Evolutionary conservation across 1,284 basidiomycete species (phyloP), one percentile per base, ranked within the genome.

Genomic region (Fomitiporia mediterranea): DNA sequence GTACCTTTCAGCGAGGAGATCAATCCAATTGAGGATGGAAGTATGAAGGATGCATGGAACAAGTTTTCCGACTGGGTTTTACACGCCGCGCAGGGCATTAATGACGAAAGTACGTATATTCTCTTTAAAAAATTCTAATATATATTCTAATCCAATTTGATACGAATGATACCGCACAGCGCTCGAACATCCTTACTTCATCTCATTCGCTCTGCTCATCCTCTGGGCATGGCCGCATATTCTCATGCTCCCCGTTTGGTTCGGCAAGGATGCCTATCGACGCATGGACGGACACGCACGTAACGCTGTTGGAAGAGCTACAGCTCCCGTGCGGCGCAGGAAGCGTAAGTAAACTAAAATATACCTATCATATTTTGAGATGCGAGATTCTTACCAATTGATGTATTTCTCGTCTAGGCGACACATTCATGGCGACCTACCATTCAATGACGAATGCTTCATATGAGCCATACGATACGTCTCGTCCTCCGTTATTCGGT

Each of bases 211-310:
- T 13, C 37, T 60, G 25, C 23, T 56, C 46, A 37, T 60, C 15
- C 30, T 60, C 9, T 56, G 49, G 44, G 58, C 58, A 48, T 60
- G 51, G 49, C 58, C 58, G 28, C 58, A 60, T 19, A 25, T 60
- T 17, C 51, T 60, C 11, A 53, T 53, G 54, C 58, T 60, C 27
- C 58, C 58, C 13, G 44, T 60, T 4, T 60, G 55, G 58, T 60
- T 60, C 30, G 34, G 50, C 13, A 51, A 37, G 25, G 58, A 60
- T 28, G 58, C 58, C 1, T 55, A 46, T 21, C 49, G 58, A 21
- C 38, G 55, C 8, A 50, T 56, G 55, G 58, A 60, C 23, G 37
- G 40, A 6, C 58, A 60, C 34, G 51, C 47, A 11, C 38, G 58
- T 19, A 48, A 23, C n/a, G 55, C 48, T 15, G 49, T 35, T 4